Conservation (phyloP, 306 rosid species). For the Psophocarpus tetragonolobus region DNA sequence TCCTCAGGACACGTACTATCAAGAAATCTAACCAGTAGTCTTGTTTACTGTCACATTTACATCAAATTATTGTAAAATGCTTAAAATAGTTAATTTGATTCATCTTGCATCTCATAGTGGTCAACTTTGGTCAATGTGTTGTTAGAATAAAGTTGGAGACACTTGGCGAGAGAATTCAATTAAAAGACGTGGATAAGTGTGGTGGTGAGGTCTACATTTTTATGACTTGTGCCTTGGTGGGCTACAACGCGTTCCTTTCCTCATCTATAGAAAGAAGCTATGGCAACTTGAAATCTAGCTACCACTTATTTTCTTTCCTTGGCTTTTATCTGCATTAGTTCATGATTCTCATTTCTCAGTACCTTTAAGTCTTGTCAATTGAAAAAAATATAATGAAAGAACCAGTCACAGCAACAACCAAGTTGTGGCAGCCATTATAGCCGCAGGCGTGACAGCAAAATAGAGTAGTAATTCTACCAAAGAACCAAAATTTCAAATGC, state of each 20-base stretch:
- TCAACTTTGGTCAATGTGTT: neutral
- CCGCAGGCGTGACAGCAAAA: too few species aligned
- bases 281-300: slow-evolving; percentile 21
- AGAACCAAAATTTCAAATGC: too few species aligned
- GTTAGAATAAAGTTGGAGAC: neutral
- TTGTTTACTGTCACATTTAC: neutral
- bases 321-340: too few species aligned
- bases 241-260: slow-evolving; percentile 65
- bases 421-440: too few species aligned
- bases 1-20: too few species aligned
- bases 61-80: neutral
- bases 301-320: too few species aligned
- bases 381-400: too few species aligned
- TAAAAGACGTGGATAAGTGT: slow-evolving; percentile 4
- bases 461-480: too few species aligned
- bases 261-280: slow-evolving; percentile 21
- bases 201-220: slow-evolving; percentile 41
- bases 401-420: too few species aligned
- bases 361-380: too few species aligned
- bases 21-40: too few species aligned
- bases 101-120: neutral
- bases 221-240: slow-evolving; percentile 52
- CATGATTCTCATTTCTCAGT: too few species aligned
- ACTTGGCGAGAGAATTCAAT: neutral
- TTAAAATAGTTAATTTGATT: neutral